Percentiles rank a stretch among this genome's conserved stretches.
These are phyloP conservation scores for Trichomonas gallinae DNA, from an alignment of 208 protist species.

Conservation along the genomic window DNA sequence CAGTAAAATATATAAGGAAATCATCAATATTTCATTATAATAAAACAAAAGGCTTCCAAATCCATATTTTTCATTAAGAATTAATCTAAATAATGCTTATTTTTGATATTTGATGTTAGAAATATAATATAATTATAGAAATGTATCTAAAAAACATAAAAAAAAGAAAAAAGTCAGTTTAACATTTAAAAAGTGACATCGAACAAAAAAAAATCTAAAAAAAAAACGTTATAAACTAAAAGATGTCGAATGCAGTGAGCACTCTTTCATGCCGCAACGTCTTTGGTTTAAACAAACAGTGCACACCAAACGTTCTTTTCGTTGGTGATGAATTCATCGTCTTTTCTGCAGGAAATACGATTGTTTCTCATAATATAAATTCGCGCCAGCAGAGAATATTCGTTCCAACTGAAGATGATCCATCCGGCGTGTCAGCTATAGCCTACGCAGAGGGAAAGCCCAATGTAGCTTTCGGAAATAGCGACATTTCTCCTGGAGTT, in stretches of 20 bases:
- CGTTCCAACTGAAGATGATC: neutral
- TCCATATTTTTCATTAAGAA: no score
- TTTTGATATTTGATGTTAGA: no score
- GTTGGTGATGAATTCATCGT: neutral
- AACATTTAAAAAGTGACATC: neutral
- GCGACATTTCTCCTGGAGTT: neutral
- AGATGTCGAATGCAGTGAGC: neutral
- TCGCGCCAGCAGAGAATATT: neutral
- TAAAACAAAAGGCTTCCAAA: no score
- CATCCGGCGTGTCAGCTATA: neutral
- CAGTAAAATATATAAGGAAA: no score
- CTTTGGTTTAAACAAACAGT: neutral
- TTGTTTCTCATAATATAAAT: constrained; percentile 14
- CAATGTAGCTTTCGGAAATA: constrained; percentile 17
- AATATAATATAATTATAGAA: no score
- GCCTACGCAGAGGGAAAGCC: neutral
- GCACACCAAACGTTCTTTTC: neutral
- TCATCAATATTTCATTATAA: no score
- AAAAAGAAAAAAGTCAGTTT: neutral
- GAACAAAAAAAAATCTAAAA: neutral
- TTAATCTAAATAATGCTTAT: no score
- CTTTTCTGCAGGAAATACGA: neutral
- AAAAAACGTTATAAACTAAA: neutral
- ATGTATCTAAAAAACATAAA: no score
- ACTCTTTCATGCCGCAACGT: neutral